Percentiles rank a stretch among this genome's conserved stretches.
These are phyloP conservation scores for Phaeotremella skinneri DNA, from an alignment of 768 basidiomycete genomes.

Conservation along the genomic window DNA sequence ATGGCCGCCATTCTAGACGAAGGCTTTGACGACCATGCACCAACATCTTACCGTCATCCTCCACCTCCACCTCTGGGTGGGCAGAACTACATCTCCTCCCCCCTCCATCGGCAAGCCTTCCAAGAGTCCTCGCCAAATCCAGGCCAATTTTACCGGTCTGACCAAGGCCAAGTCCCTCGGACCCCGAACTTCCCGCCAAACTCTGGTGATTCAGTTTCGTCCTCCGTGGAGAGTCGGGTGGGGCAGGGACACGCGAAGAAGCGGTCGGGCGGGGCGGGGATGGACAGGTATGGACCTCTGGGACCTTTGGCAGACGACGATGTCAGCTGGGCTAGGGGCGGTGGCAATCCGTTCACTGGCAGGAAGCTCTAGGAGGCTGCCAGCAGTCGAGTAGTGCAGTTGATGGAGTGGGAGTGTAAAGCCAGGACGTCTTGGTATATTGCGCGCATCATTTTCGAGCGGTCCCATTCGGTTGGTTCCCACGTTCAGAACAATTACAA, in stretches of 20 bases:
- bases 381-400: too few species aligned
- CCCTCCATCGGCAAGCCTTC: conserved; percentile 24
- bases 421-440: too few species aligned
- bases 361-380: not conserved
- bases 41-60: conserved; percentile 9
- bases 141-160: conserved; percentile 1
- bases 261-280: conserved; percentile 40
- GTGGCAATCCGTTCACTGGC: not conserved
- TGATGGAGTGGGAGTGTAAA: too few species aligned
- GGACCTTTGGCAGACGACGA: conserved; percentile 44
- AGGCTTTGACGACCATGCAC: conserved; percentile 74
- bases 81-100: conserved; percentile 21
- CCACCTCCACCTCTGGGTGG: conserved; percentile 6
- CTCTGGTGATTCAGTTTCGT: conserved; percentile 29
- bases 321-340: conserved; percentile 31
- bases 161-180: not conserved
- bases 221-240: conserved; percentile 34
- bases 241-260: conserved; percentile 50
- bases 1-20: conserved; percentile 88
- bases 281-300: conserved; percentile 40
- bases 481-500: too few species aligned
- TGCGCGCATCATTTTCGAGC: too few species aligned
- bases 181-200: conserved; percentile 26
- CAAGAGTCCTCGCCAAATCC: conserved; percentile 13
- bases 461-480: too few species aligned